phyloP scores from a whole-genome alignment of 371 early-diverging fungal species.

The Mortierella sp. region DNA sequence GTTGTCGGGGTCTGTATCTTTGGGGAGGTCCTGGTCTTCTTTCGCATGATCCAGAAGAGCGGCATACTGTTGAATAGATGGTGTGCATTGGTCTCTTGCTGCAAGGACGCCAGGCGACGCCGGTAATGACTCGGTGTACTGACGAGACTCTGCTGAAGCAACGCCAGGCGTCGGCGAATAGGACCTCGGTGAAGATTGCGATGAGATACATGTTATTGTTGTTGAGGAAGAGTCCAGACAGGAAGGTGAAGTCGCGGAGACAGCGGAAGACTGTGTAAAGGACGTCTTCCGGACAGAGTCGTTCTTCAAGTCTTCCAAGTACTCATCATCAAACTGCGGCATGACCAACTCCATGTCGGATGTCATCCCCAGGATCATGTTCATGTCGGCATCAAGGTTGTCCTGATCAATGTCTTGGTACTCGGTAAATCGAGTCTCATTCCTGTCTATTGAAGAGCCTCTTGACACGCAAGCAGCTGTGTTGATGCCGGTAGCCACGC shows the following conservation, averaged over 20 bases:
- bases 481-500: no score
- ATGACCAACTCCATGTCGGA: slow-evolving; percentile 51
- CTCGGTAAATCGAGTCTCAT: background rate
- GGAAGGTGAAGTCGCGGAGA: slow-evolving; percentile 7
- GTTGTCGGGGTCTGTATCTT: slow-evolving; percentile 16
- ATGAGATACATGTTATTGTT: slow-evolving; percentile 23
- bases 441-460: background rate
- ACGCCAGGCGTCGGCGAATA: slow-evolving; percentile 1
- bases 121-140: slow-evolving; percentile 1
- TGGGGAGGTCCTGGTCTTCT: slow-evolving; percentile 7
- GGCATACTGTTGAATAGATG: no score
- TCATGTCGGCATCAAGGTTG: slow-evolving; percentile 32
- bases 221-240: slow-evolving; percentile 25
- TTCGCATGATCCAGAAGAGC: no score
- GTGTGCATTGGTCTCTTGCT: background rate
- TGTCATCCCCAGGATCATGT: slow-evolving; percentile 41
- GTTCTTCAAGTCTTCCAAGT: slow-evolving; percentile 29
- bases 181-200: slow-evolving; percentile 11
- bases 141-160: background rate
- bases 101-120: slow-evolving; percentile 13
- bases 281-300: background rate
- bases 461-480: no score
- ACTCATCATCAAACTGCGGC: slow-evolving; percentile 44
- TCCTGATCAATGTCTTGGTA: slow-evolving; percentile 11
- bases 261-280: slow-evolving; percentile 5